Conservation (phyloP, 2,329 filamentous ascomycete genomes). For the Hypoxylon sp. region DNA sequence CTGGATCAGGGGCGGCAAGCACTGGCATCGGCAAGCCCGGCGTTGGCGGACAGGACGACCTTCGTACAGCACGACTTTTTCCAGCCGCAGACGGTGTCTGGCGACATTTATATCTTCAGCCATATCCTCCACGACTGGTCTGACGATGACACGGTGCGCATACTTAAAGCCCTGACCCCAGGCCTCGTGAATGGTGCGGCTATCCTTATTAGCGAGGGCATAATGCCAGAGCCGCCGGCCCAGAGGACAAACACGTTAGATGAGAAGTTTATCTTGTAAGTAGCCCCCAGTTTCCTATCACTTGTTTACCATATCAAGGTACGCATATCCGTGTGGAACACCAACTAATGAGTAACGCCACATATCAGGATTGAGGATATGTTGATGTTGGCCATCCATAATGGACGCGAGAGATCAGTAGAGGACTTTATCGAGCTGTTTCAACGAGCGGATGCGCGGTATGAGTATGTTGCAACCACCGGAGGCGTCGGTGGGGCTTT, state of each 20-base stretch:
- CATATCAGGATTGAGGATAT: background rate
- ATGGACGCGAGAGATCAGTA: background rate
- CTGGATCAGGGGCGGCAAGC: background rate
- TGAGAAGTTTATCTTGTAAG: conserved; percentile 1
- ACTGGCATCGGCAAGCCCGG: background rate
- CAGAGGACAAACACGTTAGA: background rate
- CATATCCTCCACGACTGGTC: conserved; percentile 25
- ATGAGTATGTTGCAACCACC: background rate
- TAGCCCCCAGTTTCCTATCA: background rate
- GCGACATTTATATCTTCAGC: conserved; percentile 20
- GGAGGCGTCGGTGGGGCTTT: background rate
- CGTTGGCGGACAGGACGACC: background rate
- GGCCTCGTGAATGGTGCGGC: conserved; percentile 2
- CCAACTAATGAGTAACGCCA: background rate
- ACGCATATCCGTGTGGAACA: background rate
- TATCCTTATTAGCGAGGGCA: conserved; percentile 10
- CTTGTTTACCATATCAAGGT: too few relatives aligned
- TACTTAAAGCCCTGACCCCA: conserved; percentile 9
- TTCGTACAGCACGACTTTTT: conserved; percentile 20
- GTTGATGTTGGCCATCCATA: background rate
- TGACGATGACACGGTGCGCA: conserved; percentile 4
- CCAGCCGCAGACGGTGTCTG: conserved; percentile 12
- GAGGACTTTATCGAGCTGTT: background rate
- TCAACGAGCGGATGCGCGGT: background rate
- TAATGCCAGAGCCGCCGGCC: conserved; percentile 5